phyloP scores from a whole-genome alignment of 352 stramenopile species.

The Phytophthora megakarya region DNA sequence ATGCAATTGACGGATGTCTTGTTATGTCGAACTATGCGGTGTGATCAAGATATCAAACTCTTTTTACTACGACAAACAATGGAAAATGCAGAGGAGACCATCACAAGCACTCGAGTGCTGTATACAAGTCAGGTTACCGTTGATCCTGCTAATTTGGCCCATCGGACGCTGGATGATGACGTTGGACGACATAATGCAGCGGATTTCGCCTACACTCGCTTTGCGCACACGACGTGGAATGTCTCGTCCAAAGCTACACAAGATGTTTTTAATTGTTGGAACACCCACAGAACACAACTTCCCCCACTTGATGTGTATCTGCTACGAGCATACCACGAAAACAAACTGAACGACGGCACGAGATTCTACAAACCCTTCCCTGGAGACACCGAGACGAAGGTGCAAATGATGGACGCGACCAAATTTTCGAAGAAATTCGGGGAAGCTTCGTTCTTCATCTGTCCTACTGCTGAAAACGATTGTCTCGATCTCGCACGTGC shows the following conservation, averaged over 20 bases:
- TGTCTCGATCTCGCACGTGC: slow-evolving; percentile 68
- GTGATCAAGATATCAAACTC: slow-evolving; percentile 36
- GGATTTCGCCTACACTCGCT: slow-evolving; percentile 44
- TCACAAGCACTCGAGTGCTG: slow-evolving; percentile 38
- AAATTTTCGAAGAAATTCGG: slow-evolving; percentile 50
- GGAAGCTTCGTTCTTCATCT: slow-evolving; percentile 56
- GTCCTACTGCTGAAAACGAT: slow-evolving; percentile 60
- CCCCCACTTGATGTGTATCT: slow-evolving; percentile 46
- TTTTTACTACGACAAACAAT: slow-evolving; percentile 18
- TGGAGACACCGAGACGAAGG: slow-evolving; percentile 25
- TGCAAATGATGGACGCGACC: slow-evolving; percentile 28
- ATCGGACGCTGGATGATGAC: slow-evolving; percentile 6
- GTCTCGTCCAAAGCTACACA: slow-evolving; percentile 43
- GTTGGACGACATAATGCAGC: slow-evolving; percentile 14
- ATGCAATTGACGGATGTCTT: slow-evolving; percentile 35
- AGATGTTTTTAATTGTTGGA: slow-evolving; percentile 56
- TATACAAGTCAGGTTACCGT: slow-evolving; percentile 53
- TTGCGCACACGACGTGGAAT: slow-evolving; percentile 58
- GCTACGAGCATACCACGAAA: slow-evolving; percentile 19
- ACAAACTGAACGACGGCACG: slow-evolving; percentile 24
- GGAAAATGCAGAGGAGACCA: not conserved
- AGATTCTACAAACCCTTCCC: slow-evolving; percentile 28
- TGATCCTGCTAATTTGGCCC: slow-evolving; percentile 33
- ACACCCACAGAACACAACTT: slow-evolving; percentile 42
- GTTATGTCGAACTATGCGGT: slow-evolving; percentile 29